Percentiles rank a stretch among this genome's conserved stretches.
These are phyloP conservation scores for Amphirosellinia nigrospora DNA, from an alignment of 495 filamentous ascomycete genomes.

Conservation along the genomic window DNA sequence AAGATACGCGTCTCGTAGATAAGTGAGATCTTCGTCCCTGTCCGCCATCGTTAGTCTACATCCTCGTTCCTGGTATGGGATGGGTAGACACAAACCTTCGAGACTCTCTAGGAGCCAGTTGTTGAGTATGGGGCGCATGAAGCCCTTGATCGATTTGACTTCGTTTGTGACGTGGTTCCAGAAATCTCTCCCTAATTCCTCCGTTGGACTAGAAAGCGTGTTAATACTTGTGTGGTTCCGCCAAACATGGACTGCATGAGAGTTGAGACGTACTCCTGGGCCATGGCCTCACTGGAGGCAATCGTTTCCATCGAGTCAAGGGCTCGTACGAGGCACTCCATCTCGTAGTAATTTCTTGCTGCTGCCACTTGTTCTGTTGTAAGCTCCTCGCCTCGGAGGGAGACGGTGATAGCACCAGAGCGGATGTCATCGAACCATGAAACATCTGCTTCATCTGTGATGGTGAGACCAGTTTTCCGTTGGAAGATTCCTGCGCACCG, in stretches of 20 bases:
- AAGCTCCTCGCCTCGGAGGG: constrained; percentile 41
- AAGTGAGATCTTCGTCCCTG: constrained; percentile 51
- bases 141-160: constrained; percentile 48
- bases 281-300: constrained; percentile 51
- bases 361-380: constrained; percentile 51
- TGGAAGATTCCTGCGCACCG: constrained; percentile 49
- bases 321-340: constrained; percentile 70
- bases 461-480: constrained; percentile 42
- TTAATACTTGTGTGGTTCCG: constrained; percentile 20
- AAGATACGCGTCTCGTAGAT: constrained; percentile 75
- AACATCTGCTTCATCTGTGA: constrained; percentile 42
- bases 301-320: constrained; percentile 69
- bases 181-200: constrained; percentile 48
- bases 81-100: constrained; percentile 38
- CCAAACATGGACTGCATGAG: background rate
- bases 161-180: constrained; percentile 47
- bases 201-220: constrained; percentile 29
- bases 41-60: background rate
- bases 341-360: constrained; percentile 70
- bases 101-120: constrained; percentile 48
- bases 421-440: constrained; percentile 51
- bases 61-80: background rate
- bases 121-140: constrained; percentile 52
- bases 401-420: constrained; percentile 42
- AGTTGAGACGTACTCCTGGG: constrained; percentile 49